phyloP scores from a whole-genome alignment of 1,284 basidiomycete genomes.

The Malassezia globosa region DNA sequence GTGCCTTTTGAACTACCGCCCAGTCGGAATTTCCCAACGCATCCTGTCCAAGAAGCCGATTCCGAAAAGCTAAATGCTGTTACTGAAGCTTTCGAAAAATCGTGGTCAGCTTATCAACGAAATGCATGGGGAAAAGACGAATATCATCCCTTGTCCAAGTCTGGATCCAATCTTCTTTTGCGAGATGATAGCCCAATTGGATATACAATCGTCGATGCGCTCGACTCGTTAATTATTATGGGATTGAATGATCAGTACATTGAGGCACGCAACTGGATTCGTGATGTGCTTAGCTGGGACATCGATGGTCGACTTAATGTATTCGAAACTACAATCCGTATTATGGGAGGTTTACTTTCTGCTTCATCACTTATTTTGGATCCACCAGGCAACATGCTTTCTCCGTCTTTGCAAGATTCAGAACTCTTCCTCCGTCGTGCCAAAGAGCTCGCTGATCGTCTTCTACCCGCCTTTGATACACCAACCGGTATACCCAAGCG shows the following conservation, averaged over 20 bases:
- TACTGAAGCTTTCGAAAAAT: slow-evolving; percentile 32
- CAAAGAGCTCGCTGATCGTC: slow-evolving; percentile 66
- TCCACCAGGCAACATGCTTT: slow-evolving; percentile 24
- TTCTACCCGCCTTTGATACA: slow-evolving; percentile 64
- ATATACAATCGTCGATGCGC: slow-evolving; percentile 47
- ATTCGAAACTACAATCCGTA: slow-evolving; percentile 79
- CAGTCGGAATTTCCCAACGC: slow-evolving; percentile 20
- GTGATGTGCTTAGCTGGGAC: slow-evolving; percentile 61
- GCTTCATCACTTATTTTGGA: slow-evolving; percentile 50
- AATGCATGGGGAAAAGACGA: slow-evolving; percentile 46
- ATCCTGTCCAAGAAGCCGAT: slow-evolving; percentile 25
- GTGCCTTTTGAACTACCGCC: slow-evolving; percentile 25
- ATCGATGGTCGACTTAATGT: slow-evolving; percentile 71
- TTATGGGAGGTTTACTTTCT: slow-evolving; percentile 70
- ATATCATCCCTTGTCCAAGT: slow-evolving; percentile 37
- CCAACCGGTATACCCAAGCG: slow-evolving; percentile 69
- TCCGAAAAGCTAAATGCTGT: slow-evolving; percentile 24
- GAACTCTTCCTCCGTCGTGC: slow-evolving; percentile 44
- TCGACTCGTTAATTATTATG: slow-evolving; percentile 76
- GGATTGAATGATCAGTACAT: slow-evolving; percentile 66
- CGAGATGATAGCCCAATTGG: slow-evolving; percentile 28
- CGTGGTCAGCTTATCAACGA: slow-evolving; percentile 37
- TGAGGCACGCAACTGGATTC: slow-evolving; percentile 68
- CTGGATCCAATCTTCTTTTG: slow-evolving; percentile 33
- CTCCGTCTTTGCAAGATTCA: slow-evolving; percentile 26